phyloP scores from a whole-genome alignment of 257 asterid genomes.

The Paulownia fortunei region DNA sequence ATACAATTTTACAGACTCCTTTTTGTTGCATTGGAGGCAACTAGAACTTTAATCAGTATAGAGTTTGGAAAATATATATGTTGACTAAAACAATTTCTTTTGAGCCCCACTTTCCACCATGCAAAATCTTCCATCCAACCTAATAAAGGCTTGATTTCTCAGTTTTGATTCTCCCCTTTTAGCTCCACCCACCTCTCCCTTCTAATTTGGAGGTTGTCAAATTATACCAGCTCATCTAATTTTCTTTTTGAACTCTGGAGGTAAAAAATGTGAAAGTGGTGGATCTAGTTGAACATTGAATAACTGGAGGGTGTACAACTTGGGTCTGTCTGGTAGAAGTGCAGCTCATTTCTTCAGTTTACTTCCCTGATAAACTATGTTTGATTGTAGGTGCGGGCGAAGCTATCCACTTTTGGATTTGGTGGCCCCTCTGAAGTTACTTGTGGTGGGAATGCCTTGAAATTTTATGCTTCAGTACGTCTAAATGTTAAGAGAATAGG shows the following conservation, averaged over 20 bases:
- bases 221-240: background rate
- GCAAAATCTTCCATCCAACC: background rate
- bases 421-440: constrained; percentile 82
- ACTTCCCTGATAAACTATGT: constrained; percentile 18
- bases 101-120: background rate
- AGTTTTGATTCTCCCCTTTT: background rate
- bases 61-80: background rate
- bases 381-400: constrained; percentile 61
- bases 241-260: background rate
- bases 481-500: constrained; percentile 72
- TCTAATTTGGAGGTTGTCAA: background rate
- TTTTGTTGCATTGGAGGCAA: background rate
- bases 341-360: background rate
- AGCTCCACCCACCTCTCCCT: background rate
- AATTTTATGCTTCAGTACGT: constrained; percentile 85
- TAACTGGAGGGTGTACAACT: background rate
- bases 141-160: background rate
- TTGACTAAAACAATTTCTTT: background rate
- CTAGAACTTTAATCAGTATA: background rate
- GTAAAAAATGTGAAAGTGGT: background rate
- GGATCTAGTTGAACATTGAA: background rate
- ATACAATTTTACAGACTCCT: background rate
- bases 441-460: constrained; percentile 90
- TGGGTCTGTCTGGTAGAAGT: constrained; percentile 7
- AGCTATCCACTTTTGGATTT: constrained; percentile 67